Percentiles rank a stretch among this genome's conserved stretches.
Evolutionary conservation across 768 basidiomycete genomes (phyloP).

Genomic region (Boletus rubescentipes): DNA sequence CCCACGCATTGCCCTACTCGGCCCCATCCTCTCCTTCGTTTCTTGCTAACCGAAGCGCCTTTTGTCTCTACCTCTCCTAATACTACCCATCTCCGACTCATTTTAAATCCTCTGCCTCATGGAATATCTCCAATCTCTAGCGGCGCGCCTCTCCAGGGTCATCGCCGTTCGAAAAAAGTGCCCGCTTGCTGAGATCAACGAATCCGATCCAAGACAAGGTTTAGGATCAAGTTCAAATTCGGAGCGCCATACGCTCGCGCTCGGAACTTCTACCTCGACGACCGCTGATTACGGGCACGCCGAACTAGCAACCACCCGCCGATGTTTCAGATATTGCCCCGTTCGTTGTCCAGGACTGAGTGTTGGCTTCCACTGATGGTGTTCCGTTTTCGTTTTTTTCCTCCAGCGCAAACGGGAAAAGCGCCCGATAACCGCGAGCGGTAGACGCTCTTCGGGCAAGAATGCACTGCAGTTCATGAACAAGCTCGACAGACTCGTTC

Average conservation of each 20-base stretch:
- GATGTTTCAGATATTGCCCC: slow-evolving; percentile 9
- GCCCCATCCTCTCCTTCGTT: not conserved
- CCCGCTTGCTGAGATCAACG: slow-evolving; percentile 6
- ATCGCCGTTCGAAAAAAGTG: slow-evolving; percentile 19
- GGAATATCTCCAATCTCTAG: slow-evolving; percentile 24
- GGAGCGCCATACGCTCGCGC: slow-evolving; percentile 2
- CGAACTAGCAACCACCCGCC: not conserved
- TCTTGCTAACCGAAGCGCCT: not conserved
- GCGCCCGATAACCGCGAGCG: not conserved
- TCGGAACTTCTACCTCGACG: slow-evolving; percentile 12
- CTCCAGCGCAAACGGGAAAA: slow-evolving; percentile 23
- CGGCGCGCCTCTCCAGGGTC: slow-evolving; percentile 20
- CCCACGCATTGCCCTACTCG: not conserved
- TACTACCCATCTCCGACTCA: not conserved
- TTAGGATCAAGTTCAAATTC: slow-evolving; percentile 6
- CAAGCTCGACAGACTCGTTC: slow-evolving; percentile 24
- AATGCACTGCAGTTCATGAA: slow-evolving; percentile 16
- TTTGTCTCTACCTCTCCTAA: not conserved
- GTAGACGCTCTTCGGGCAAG: slow-evolving; percentile 9
- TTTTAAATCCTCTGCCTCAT: slow-evolving; percentile 3
- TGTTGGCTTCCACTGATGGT: not conserved
- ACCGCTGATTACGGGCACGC: not conserved
- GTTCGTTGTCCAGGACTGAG: slow-evolving; percentile 6
- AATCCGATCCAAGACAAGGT: slow-evolving; percentile 18
- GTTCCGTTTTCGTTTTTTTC: not conserved